These are phyloP conservation scores for Truncatella angustata DNA, from an alignment of 2,329 filamentous ascomycete genomes.

Conservation along the genomic window DNA sequence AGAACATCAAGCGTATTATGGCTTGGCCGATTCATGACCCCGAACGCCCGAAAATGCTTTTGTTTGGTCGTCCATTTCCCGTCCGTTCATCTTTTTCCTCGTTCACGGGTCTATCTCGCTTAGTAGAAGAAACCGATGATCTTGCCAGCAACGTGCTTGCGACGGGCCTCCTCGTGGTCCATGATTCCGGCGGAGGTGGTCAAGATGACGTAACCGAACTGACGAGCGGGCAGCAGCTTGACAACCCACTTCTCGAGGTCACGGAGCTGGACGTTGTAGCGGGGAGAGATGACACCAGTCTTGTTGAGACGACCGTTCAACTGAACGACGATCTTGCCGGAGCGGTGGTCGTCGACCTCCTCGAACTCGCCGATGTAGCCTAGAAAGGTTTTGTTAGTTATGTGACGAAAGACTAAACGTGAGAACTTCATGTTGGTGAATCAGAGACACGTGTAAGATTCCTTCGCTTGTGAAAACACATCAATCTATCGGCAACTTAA, in stretches of 20 bases:
- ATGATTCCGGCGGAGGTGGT: slow-evolving; percentile 99
- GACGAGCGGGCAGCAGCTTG: slow-evolving; percentile 98
- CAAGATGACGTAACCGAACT: slow-evolving; percentile 99
- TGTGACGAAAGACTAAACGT: slow-evolving; percentile 97
- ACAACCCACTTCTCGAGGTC: slow-evolving; percentile 99
- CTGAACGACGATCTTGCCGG: slow-evolving; percentile 99
- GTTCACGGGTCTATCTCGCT: slow-evolving; percentile 17
- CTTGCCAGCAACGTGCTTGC: slow-evolving; percentile 99
- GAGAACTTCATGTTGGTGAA: slow-evolving; percentile 68
- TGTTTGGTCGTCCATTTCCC: slow-evolving; percentile 7
- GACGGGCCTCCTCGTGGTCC: slow-evolving; percentile 99
- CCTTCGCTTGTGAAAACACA: slow-evolving; percentile 58
- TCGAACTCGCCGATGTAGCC: slow-evolving; percentile 99
- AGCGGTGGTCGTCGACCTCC: slow-evolving; percentile 98
- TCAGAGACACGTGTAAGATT: slow-evolving; percentile 96
- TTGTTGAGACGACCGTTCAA: slow-evolving; percentile 99
- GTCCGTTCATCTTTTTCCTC: slow-evolving; percentile 10
- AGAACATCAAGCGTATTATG: slow-evolving; percentile 18
- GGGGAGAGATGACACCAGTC: slow-evolving; percentile 97
- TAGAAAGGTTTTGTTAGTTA: slow-evolving; percentile 50
- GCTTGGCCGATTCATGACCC: slow-evolving; percentile 24
- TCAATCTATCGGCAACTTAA: slow-evolving; percentile 99
- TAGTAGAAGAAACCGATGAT: slow-evolving; percentile 99
- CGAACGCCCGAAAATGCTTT: slow-evolving; percentile 30
- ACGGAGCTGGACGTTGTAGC: slow-evolving; percentile 97